Percentiles rank a stretch among this genome's conserved stretches.
phyloP scores from a whole-genome alignment of 768 basidiomycete species.

The Rhodotorula paludigena region DNA sequence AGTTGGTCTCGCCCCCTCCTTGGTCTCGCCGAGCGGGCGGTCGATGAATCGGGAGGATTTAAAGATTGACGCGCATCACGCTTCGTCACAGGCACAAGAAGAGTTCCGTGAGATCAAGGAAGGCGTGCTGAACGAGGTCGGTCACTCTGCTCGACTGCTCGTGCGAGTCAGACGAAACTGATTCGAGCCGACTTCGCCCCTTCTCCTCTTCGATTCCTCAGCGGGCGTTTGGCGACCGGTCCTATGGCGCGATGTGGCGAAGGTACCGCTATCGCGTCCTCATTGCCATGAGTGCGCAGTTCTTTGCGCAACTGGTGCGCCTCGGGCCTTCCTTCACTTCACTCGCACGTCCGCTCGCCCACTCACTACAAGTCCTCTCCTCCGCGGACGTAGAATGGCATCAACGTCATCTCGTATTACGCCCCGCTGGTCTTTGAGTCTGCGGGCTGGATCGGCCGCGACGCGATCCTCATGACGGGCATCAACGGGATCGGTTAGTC shows the following conservation, averaged over 20 bases:
- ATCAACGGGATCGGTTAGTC: slow-evolving; percentile 64
- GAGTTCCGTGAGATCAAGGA: slow-evolving; percentile 86
- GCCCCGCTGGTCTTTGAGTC: slow-evolving; percentile 79
- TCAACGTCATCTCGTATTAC: slow-evolving; percentile 89
- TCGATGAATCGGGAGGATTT: not conserved
- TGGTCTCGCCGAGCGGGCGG: not conserved
- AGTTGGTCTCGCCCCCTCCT: not conserved
- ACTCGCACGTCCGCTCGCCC: not conserved
- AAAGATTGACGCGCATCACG: not conserved
- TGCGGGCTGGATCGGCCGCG: slow-evolving; percentile 90
- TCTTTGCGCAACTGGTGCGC: slow-evolving; percentile 85
- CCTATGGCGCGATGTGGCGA: slow-evolving; percentile 78
- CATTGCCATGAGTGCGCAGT: slow-evolving; percentile 90
- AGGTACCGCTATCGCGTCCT: slow-evolving; percentile 80
- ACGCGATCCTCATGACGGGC: slow-evolving; percentile 92
- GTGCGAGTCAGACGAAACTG: too few relatives aligned
- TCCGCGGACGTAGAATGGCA: slow-evolving; percentile 67
- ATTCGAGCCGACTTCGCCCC: too few relatives aligned
- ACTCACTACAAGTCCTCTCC: not conserved
- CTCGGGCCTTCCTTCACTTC: slow-evolving; percentile 5
- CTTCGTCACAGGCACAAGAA: slow-evolving; percentile 55
- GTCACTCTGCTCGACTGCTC: slow-evolving; percentile 8
- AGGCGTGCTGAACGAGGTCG: slow-evolving; percentile 48
- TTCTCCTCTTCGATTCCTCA: slow-evolving; percentile 42
- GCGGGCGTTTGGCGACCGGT: slow-evolving; percentile 69